These are phyloP conservation scores for Parietichytrium sp. DNA, from an alignment of 108 stramenopile genomes.

Conservation along the genomic window DNA sequence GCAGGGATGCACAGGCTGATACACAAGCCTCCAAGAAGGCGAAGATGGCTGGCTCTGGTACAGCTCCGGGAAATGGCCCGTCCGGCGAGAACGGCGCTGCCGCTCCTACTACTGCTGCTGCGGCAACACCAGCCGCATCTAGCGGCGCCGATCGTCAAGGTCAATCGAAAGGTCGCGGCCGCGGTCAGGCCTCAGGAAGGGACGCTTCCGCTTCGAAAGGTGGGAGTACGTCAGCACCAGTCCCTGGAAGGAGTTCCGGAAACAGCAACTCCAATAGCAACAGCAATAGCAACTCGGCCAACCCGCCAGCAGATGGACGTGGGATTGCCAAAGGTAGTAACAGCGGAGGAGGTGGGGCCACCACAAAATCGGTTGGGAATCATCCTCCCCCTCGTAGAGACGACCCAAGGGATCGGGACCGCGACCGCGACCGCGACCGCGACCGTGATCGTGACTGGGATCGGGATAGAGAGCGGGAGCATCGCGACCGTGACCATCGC, in stretches of 20 bases:
- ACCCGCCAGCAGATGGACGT: neutral
- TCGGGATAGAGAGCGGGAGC: neutral
- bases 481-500: neutral
- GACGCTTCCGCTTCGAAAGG: no score
- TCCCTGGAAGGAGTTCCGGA: neutral
- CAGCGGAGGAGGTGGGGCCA: neutral
- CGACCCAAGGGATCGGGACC: neutral
- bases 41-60: no score
- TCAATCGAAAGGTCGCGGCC: no score
- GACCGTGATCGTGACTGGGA: neutral
- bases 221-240: no score
- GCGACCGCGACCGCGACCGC: neutral
- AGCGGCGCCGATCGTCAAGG: no score
- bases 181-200: no score
- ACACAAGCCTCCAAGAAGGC: no score
- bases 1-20: no score
- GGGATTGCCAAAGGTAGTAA: neutral
- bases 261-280: neutral
- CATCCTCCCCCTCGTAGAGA: neutral
- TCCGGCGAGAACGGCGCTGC: no score
- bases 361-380: neutral
- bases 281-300: neutral
- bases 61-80: no score
- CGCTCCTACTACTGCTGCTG: no score
- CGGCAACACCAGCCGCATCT: no score